Base-by-base conservation (phyloP, 139 green algal genomes). In the Pedinophyceae sp. region DNA sequence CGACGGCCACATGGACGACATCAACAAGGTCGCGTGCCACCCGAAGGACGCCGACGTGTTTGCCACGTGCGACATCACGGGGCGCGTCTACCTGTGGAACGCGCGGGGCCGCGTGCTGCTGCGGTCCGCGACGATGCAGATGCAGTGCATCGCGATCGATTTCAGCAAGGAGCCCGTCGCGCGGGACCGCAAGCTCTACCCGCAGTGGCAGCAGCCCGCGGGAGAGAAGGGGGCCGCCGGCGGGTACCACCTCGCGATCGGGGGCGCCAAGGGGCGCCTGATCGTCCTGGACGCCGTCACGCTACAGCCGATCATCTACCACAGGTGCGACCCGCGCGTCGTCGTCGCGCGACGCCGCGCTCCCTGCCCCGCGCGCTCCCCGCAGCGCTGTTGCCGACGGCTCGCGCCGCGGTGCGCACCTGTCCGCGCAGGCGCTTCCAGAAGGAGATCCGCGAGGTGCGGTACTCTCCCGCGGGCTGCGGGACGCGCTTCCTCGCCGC, bases 231-330 rank as follows among this genome's bases (percentile, higher is more conserved):
- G n/a, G 16, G 56, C 25, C 3, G 13, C 7, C 7, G 26, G 38
- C 13, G 59, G 57, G n/a, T 66, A 67, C 30, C 65, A 73, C 52
- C 55, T 78, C 7, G 70, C 70, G 0, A 48, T 78, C 2, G 59
- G 61, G 28, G 55, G 61, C 28, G 59, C 43, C 28, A 2, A 30
- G 2, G 65, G 61, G 15, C 50, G 67, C 51, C 59, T 80, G 17
- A 58, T 60, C 3, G 60, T 80, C 2, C 45, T 80, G 27, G 57
- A 69, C 27, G 57, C 39, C 15, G 41, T 63, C 48, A 74, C 57
- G 3, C 55, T 80, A 28, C 64, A 71, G 39, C 72, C 72, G 20
- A 56, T 80, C 27, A 27, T 76, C 27, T 50, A 55, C n/a, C 55
- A 74, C 27, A 46, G 13, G 34, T 13, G 34, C n/a, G n/a, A n/a